These are phyloP conservation scores for Auriculariales sp. DNA, from an alignment of 768 basidiomycete genomes.

Conservation along the genomic window DNA sequence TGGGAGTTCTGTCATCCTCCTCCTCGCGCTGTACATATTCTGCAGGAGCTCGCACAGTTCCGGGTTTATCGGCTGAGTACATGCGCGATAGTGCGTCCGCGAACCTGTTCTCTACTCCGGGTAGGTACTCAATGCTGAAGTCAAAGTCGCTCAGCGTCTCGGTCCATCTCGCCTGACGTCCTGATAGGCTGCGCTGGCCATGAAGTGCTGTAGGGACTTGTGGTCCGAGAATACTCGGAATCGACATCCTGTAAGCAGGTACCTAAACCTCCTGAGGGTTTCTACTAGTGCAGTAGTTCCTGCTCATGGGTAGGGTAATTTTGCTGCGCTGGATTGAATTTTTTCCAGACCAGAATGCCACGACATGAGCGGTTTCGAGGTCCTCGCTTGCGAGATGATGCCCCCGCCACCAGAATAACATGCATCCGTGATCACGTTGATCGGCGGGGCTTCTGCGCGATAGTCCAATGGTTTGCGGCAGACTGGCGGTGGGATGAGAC, in stretches of 20 bases:
- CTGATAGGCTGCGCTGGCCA: conserved; percentile 20
- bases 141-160: conserved; percentile 19
- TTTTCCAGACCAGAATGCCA: conserved; percentile 23
- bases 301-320: conserved; percentile 28
- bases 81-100: conserved; percentile 15
- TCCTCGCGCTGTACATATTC: background rate
- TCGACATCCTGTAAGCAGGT: conserved; percentile 16
- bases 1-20: no score
- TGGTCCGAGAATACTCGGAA: conserved; percentile 21
- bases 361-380: conserved; percentile 13
- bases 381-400: conserved; percentile 14
- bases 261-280: conserved; percentile 19
- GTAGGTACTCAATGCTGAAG: conserved; percentile 17
- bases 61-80: background rate
- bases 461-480: background rate
- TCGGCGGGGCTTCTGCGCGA: background rate
- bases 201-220: conserved; percentile 15
- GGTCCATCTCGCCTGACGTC: conserved; percentile 22
- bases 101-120: conserved; percentile 17
- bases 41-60: background rate
- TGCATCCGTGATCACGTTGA: conserved; percentile 6
- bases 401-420: conserved; percentile 9
- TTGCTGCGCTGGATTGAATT: conserved; percentile 22
- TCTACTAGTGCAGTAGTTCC: conserved; percentile 25
- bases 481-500: background rate